Base-by-base conservation (phyloP, 495 filamentous ascomycete species). In the Monascus purpureus region DNA sequence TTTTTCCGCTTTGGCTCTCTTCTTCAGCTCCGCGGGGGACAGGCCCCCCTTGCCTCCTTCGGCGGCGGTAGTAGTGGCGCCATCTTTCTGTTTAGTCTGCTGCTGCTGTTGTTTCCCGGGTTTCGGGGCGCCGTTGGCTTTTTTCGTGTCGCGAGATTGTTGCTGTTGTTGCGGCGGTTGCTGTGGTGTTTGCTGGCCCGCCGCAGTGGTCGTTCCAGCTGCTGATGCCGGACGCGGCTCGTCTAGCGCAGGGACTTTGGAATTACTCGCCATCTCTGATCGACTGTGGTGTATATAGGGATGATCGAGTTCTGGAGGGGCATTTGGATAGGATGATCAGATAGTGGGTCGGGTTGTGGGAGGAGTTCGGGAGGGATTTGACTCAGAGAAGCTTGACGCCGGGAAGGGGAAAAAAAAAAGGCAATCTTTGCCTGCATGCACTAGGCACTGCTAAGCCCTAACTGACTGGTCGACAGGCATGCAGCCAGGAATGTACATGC, bases 1-100 rank as follows among this genome's bases (percentile, higher is more conserved):
- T 49, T 86, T 87, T 42, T 90, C 81, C 8, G 73, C 81, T 49
- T 88, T 84, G 31, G 73, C 72, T 51, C 71, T 68, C 31, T 79
- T 80, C 47, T 88, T 90, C 45, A 83, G 43, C 46, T 86, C 78
- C 5, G 74, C 76, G 8, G 65, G 62, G 1, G 73, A 73, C 32
- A 73, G 62, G 35, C 82, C 64, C 15, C 61, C 55, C 6, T 42
- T 36, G 27, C 49, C 14, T 34, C 60, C 53, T 13, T 31, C 45
- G 16, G 36, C 44, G 6, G 31, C 38, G 13, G 38, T 17, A 13
- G 35, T 25, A 20, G 36, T 18, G 7, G 51, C 17, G 19, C 29
- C 44, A 35, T 44, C 41, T 33, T 59, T 57, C 13, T 29, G 33
- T 40, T 56, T 55, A 24, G 42, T 16, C 14, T 41, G 20, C 35